Evolutionary conservation across 768 basidiomycete species (phyloP).

Genomic region (Russula brevipes): DNA sequence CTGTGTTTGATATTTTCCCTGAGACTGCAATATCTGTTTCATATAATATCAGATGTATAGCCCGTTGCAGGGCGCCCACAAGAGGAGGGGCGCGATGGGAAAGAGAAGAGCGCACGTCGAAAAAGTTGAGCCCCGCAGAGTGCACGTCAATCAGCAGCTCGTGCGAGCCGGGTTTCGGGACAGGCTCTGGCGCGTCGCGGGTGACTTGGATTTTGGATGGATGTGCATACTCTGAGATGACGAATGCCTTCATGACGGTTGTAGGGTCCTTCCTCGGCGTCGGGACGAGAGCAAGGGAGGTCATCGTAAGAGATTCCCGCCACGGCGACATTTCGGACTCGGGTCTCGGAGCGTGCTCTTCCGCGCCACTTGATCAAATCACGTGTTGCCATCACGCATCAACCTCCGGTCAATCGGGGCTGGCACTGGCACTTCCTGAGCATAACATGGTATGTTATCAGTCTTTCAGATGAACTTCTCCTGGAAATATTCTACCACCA

Average conservation of each 20-base stretch:
- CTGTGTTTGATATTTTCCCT: constrained; percentile 85
- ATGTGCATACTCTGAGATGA: constrained; percentile 58
- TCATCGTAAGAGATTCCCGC: no score
- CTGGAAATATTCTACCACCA: not conserved
- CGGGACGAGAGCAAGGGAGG: no score
- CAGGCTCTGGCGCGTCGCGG: constrained; percentile 39
- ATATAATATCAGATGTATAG: constrained; percentile 32
- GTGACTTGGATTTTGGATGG: constrained; percentile 39
- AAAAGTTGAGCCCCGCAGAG: constrained; percentile 49
- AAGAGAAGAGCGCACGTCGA: constrained; percentile 31
- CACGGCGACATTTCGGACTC: no score
- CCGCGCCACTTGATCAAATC: no score
- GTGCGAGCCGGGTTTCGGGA: constrained; percentile 28
- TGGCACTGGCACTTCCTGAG: no score
- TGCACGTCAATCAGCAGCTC: constrained; percentile 51
- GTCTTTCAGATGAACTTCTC: not conserved
- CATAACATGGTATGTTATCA: no score
- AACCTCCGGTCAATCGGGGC: no score
- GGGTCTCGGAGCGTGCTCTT: no score
- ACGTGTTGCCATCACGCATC: no score
- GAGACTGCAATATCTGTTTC: constrained; percentile 79
- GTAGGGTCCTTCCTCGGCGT: no score
- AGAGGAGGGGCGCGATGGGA: not conserved
- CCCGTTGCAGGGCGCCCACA: not conserved
- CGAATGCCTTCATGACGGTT: constrained; percentile 68